Percentiles rank a stretch among this genome's conserved stretches.
Conservation (phyloP, 2,329 filamentous ascomycete genomes). For the Blumeria hordei region DNA sequence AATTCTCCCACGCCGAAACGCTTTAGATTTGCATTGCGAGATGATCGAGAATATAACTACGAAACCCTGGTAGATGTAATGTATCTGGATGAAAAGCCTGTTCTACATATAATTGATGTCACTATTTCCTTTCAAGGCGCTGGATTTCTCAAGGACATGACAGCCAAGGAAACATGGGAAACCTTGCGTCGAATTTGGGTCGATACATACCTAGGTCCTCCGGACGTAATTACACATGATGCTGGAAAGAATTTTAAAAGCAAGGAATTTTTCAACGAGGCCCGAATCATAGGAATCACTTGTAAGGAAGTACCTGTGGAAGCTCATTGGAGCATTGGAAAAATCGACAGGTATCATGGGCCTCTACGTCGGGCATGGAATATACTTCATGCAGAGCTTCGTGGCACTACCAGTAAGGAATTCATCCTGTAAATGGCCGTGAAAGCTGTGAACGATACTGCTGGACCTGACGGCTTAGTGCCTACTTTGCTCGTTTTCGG, state of each 20-base stretch:
- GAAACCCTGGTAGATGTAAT: not conserved
- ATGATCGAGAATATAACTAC: not conserved
- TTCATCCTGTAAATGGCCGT: not conserved
- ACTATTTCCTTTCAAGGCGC: not conserved
- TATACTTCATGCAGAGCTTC: no score
- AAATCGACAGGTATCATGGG: no score
- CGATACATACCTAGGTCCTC: not conserved
- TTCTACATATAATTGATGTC: not conserved
- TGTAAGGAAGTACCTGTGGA: no score
- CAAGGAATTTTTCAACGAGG: not conserved
- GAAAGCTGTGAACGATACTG: no score
- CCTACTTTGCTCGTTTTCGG: not conserved
- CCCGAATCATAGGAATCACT: no score
- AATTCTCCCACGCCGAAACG: not conserved
- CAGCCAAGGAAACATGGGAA: not conserved
- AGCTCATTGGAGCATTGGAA: no score
- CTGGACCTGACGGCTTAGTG: no score
- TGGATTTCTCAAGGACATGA: not conserved
- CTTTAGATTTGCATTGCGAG: not conserved
- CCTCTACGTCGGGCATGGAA: no score
- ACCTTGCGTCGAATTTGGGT: no score
- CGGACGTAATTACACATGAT: no score
- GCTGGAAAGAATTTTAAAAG: no score
- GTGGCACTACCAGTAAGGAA: not conserved
- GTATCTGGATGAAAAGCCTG: not conserved